A percentile compares a stretch with the other conserved stretches of the same genome.
These are phyloP conservation scores for Ligustrum vulgare DNA, from an alignment of 257 asterid species.

Conservation along the genomic window DNA sequence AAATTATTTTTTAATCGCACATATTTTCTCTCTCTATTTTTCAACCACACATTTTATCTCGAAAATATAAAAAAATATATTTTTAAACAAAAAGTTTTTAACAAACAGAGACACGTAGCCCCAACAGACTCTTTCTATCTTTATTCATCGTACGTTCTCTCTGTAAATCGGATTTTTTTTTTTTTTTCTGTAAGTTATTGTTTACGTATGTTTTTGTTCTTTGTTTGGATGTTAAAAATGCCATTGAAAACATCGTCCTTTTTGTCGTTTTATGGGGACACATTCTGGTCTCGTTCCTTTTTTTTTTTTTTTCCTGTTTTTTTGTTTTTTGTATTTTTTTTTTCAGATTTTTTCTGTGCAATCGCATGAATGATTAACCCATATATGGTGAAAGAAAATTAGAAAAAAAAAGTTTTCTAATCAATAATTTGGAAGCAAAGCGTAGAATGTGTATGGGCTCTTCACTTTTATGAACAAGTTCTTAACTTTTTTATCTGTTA, in stretches of 20 bases:
- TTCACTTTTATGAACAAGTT: neutral
- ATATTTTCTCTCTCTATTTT: too few relatives aligned
- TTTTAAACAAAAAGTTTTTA: too few relatives aligned
- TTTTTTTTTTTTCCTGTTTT: conserved; percentile 25
- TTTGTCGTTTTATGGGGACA: conserved; percentile 7
- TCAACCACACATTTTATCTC: too few relatives aligned
- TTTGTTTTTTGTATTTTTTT: conserved; percentile 9
- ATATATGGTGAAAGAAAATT: neutral
- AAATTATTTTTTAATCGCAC: too few relatives aligned
- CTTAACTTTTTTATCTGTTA: neutral
- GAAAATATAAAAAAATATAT: too few relatives aligned
- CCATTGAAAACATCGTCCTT: conserved; percentile 27
- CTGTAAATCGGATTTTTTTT: neutral
- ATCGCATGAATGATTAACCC: neutral
- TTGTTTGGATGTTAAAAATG: conserved; percentile 28
- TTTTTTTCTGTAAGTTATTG: conserved; percentile 17
- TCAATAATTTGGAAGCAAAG: conserved; percentile 20
- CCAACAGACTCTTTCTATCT: neutral
- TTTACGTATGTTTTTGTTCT: conserved; percentile 9
- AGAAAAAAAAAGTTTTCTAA: conserved; percentile 1
- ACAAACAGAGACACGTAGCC: too few relatives aligned
- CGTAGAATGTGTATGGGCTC: conserved; percentile 22
- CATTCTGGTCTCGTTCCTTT: conserved; percentile 12
- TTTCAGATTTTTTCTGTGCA: conserved; percentile 30
- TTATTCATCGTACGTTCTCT: conserved; percentile 18